phyloP scores from a whole-genome alignment of 2,329 filamentous ascomycete species.

The Cyphellophora europaea region DNA sequence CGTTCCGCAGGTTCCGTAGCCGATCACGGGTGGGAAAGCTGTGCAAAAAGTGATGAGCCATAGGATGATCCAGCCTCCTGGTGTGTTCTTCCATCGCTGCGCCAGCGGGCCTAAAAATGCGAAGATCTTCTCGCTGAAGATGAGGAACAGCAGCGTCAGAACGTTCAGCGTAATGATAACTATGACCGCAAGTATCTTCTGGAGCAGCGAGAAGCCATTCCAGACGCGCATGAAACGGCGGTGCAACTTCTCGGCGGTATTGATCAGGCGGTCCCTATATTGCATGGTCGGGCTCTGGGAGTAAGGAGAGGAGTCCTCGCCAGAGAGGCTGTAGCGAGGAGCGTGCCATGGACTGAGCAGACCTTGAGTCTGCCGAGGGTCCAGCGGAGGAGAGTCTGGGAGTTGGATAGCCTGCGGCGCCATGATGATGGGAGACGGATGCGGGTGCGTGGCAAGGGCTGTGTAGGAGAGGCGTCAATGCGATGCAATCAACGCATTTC shows the following conservation, averaged over 20 bases:
- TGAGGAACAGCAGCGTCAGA: slow-evolving; percentile 57
- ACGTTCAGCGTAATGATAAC: slow-evolving; percentile 43
- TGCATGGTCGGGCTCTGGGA: slow-evolving; percentile 23
- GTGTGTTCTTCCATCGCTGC: slow-evolving; percentile 64
- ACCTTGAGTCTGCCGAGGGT: slow-evolving; percentile 2
- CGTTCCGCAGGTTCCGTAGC: slow-evolving; percentile 70
- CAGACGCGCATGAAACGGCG: slow-evolving; percentile 25
- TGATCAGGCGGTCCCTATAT: slow-evolving; percentile 29
- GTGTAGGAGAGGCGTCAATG: not conserved
- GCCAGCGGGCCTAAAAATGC: slow-evolving; percentile 63
- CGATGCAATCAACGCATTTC: not conserved
- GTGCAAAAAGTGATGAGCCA: slow-evolving; percentile 67
- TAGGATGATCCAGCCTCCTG: slow-evolving; percentile 63
- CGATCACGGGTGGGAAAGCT: slow-evolving; percentile 78
- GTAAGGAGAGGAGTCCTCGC: slow-evolving; percentile 30
- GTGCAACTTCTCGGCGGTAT: slow-evolving; percentile 26
- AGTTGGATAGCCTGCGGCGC: slow-evolving; percentile 9
- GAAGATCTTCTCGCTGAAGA: slow-evolving; percentile 77
- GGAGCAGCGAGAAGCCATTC: slow-evolving; percentile 38
- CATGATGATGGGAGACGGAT: slow-evolving; percentile 4
- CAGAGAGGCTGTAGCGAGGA: slow-evolving; percentile 24
- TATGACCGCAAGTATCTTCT: slow-evolving; percentile 50
- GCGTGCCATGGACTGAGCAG: slow-evolving; percentile 44
- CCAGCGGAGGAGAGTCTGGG: slow-evolving; percentile 19
- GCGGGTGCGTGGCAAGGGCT: not conserved